Evolutionary conservation across 1,284 basidiomycete genomes (phyloP).

Genomic region (Athelia psychrophila): DNA sequence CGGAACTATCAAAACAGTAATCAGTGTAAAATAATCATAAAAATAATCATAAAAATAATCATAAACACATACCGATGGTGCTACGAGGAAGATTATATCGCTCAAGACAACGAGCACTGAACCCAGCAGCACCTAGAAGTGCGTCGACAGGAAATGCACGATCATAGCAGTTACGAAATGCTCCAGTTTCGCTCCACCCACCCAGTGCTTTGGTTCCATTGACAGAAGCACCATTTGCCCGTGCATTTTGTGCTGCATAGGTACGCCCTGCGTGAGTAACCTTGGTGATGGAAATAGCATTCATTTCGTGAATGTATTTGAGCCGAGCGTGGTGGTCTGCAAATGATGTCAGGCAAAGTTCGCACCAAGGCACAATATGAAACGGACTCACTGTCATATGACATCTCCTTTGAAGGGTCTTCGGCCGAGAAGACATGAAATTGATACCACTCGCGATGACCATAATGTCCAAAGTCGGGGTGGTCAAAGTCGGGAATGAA

Average conservation of each 20-base stretch:
- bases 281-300: constrained; percentile 19
- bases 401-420: constrained; percentile 15
- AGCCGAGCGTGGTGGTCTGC: constrained; percentile 19
- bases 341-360: neutral
- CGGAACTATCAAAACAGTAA: constrained; percentile 5
- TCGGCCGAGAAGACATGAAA: constrained; percentile 13
- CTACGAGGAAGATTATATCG: constrained; percentile 22
- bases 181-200: constrained; percentile 18
- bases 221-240: constrained; percentile 15
- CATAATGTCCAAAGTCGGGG: constrained; percentile 15
- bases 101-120: constrained; percentile 23
- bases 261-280: constrained; percentile 20
- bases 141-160: constrained; percentile 22
- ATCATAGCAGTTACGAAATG: constrained; percentile 21
- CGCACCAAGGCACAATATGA: neutral
- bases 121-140: constrained; percentile 25
- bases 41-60: neutral
- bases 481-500: constrained; percentile 19
- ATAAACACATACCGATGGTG: constrained; percentile 16
- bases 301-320: constrained; percentile 13
- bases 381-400: constrained; percentile 20
- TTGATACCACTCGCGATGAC: constrained; percentile 20
- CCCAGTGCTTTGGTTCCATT: constrained; percentile 22
- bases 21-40: neutral
- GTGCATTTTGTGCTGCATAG: constrained; percentile 16